Percentiles rank a stretch among this genome's conserved stretches.
phyloP scores from a whole-genome alignment of 2,329 filamentous ascomycete genomes.

The Ciborinia camelliae region DNA sequence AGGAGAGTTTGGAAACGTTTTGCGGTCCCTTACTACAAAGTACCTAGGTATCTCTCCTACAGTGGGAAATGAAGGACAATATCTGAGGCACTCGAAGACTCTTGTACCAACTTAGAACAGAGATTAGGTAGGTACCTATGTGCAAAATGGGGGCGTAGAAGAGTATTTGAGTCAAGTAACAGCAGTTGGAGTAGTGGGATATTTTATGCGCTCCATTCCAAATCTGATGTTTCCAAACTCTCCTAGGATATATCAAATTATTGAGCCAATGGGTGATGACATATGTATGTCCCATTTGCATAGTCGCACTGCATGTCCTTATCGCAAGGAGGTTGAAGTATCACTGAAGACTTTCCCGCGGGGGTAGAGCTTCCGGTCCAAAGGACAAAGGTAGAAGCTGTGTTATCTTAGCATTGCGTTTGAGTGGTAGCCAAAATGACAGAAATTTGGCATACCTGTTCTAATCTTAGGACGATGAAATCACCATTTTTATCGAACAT shows the following conservation, averaged over 20 bases:
- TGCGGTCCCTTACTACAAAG: background rate
- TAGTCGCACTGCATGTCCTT: background rate
- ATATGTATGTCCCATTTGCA: background rate
- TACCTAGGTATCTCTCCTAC: background rate
- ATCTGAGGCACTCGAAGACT: background rate
- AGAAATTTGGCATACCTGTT: conserved; percentile 45
- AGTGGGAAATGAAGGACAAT: background rate
- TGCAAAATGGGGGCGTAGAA: background rate
- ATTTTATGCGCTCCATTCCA: background rate
- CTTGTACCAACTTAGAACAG: background rate
- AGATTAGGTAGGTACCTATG: background rate
- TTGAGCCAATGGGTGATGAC: background rate
- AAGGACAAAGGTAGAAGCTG: conserved; percentile 15
- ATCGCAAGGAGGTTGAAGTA: background rate
- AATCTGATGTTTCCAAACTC: background rate
- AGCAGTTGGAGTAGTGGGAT: background rate
- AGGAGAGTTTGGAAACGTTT: background rate
- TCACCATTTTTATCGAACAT: conserved; percentile 87
- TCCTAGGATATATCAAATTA: background rate
- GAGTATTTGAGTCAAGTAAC: background rate
- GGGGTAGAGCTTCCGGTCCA: conserved; percentile 18
- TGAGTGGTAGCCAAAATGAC: background rate
- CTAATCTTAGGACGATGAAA: conserved; percentile 66
- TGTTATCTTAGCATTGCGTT: background rate
- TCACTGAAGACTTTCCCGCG: background rate